Evolutionary conservation across 2,329 filamentous ascomycete species (phyloP), one percentile per base, ranked within the genome.

Genomic region (Lomentospora prolificans): DNA sequence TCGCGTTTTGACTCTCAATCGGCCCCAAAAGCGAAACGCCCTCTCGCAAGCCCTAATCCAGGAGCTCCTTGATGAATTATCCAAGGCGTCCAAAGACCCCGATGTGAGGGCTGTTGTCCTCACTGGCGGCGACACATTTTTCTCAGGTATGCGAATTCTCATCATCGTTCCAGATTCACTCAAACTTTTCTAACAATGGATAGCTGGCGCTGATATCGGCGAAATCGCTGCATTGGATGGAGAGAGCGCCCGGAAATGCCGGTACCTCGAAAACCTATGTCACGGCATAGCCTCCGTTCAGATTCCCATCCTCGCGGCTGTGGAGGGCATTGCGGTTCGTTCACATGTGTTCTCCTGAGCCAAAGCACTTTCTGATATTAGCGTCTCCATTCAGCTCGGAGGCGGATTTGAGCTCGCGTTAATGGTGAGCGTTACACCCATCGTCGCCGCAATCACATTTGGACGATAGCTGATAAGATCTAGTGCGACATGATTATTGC

Each of bases 11-110:
- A 72, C 74, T 12, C 65, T 82, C 58, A 77, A 80, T 65, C 72
- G 80, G 2, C 79, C 77, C 2, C 69, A 72, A 50, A 82, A 83
- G 64, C 72, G 78, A 56, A 84, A 84, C 70, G 79, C 81, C 8
- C 74, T 84, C 57, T 82, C 78, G 2, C 69, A 72, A 55, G 64
- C 66, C 50, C 74, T 82, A 67, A 75, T 80, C 59, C 62, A 64
- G 56, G 70, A 79, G 50, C 65, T 80, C 3, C 62, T 73, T 14
- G 59, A 52, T 8, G 61, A 63, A 53, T 63, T 70, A 33, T 61
- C 51, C 51, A 55, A 46, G 41, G 64, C 59, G 25, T 62, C 62
- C 50, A 61, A 39, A 22, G 63, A 66, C 39, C 50, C 62, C 50
- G 59, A 51, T 3, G 64, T 73, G 48, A 64, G 66, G 36, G 70